Percentiles rank a stretch among this genome's conserved stretches.
Conservation (phyloP, 2,329 filamentous ascomycete genomes). For the Fusarium veterinarium region DNA sequence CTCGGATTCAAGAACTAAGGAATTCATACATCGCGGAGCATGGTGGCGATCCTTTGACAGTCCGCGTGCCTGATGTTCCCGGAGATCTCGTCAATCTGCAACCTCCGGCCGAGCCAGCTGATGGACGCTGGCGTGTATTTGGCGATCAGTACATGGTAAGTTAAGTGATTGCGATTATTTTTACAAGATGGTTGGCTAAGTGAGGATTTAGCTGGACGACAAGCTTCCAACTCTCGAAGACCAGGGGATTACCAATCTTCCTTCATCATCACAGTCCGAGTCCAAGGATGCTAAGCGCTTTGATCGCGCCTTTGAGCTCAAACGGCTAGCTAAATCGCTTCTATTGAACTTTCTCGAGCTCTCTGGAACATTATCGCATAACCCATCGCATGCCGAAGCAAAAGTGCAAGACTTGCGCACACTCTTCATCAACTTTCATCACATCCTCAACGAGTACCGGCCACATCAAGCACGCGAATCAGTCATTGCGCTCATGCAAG, state of each 20-base stretch:
- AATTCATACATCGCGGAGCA: slow-evolving; percentile 52
- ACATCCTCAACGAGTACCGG: slow-evolving; percentile 92
- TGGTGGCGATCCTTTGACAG: slow-evolving; percentile 43
- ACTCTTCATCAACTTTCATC: slow-evolving; percentile 90
- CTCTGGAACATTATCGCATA: slow-evolving; percentile 61
- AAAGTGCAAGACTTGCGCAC: slow-evolving; percentile 85
- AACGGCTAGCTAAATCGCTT: slow-evolving; percentile 83
- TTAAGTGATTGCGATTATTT: no score
- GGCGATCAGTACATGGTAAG: slow-evolving; percentile 71
- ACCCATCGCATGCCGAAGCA: slow-evolving; percentile 64
- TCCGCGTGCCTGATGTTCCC: slow-evolving; percentile 65
- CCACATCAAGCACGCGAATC: slow-evolving; percentile 93
- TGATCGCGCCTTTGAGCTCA: slow-evolving; percentile 75
- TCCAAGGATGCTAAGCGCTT: slow-evolving; percentile 66
- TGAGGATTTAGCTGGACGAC: slow-evolving; percentile 62
- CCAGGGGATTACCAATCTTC: slow-evolving; percentile 76
- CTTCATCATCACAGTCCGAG: slow-evolving; percentile 52
- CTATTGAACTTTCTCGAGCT: slow-evolving; percentile 91
- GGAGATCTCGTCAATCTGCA: slow-evolving; percentile 81
- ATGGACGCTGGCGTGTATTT: slow-evolving; percentile 80
- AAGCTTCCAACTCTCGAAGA: slow-evolving; percentile 75
- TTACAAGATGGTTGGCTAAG: background rate
- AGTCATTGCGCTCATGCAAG: slow-evolving; percentile 88
- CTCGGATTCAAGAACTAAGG: slow-evolving; percentile 62
- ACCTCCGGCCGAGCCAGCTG: slow-evolving; percentile 79